Conservation (phyloP, 371 early-diverging fungal species). For the Lichtheimia ramosa region DNA sequence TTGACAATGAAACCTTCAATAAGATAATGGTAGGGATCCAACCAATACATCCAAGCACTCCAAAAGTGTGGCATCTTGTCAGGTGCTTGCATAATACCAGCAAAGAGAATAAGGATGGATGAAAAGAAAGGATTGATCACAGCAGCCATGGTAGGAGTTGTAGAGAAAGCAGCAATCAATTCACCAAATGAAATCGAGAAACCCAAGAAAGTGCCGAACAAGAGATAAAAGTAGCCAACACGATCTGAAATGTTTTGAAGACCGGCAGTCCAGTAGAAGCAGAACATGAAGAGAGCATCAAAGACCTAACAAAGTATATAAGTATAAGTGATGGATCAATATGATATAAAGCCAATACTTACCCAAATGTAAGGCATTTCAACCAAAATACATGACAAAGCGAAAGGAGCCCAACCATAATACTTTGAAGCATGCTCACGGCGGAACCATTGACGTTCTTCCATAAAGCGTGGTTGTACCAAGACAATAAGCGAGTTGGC, state of each 20-base stretch:
- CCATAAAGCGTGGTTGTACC: constrained; percentile 73
- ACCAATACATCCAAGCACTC: constrained; percentile 78
- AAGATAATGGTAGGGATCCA: constrained; percentile 68
- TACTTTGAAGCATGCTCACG: constrained; percentile 73
- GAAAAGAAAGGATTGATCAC: constrained; percentile 75
- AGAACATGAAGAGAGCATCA: constrained; percentile 59
- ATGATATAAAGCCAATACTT: constrained; percentile 1
- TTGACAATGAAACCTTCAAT: constrained; percentile 76
- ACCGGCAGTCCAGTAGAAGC: constrained; percentile 75
- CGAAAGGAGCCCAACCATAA: constrained; percentile 73
- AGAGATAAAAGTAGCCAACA: constrained; percentile 65
- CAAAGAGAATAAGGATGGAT: constrained; percentile 69
- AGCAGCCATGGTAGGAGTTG: constrained; percentile 66
- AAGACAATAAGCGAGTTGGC: constrained; percentile 68
- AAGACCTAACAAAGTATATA: constrained; percentile 20
- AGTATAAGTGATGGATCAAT: background rate
- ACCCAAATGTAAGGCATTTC: constrained; percentile 63
- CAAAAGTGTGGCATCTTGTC: constrained; percentile 73
- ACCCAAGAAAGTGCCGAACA: constrained; percentile 59
- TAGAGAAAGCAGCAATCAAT: constrained; percentile 50
- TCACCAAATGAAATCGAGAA: constrained; percentile 72
- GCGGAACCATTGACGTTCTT: constrained; percentile 69
- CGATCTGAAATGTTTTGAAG: constrained; percentile 50
- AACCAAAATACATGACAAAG: constrained; percentile 50
- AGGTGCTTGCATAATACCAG: constrained; percentile 73